Conservation (phyloP, 352 stramenopile species). For the Pythium sukuiense region DNA sequence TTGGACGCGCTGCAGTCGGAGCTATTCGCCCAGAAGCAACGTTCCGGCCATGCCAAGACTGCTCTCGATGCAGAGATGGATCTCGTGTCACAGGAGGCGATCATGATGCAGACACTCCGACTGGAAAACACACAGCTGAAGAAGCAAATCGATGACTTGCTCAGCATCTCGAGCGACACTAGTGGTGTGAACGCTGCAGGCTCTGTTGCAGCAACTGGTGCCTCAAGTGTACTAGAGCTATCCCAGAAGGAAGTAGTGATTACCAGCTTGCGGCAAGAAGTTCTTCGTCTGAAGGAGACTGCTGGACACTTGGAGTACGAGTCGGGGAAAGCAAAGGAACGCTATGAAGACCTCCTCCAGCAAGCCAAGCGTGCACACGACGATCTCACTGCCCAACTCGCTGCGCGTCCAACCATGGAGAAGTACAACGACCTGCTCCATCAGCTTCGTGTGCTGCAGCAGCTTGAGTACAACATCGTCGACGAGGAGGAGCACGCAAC, state of each 20-base stretch:
- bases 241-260: constrained; percentile 60
- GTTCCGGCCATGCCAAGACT: constrained; percentile 54
- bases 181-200: not conserved
- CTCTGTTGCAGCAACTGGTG: not conserved
- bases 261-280: constrained; percentile 51
- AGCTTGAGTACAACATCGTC: constrained; percentile 89
- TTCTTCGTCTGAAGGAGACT: constrained; percentile 57
- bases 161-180: constrained; percentile 30
- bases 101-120: constrained; percentile 72
- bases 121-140: constrained; percentile 86
- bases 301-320: constrained; percentile 25
- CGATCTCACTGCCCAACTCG: constrained; percentile 42
- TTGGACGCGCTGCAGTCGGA: constrained; percentile 92
- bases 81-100: constrained; percentile 82
- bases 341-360: constrained; percentile 36
- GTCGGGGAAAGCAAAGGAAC: constrained; percentile 32
- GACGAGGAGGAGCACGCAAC: constrained; percentile 48
- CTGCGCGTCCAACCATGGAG: constrained; percentile 79
- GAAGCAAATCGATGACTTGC: constrained; percentile 76
- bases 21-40: constrained; percentile 88
- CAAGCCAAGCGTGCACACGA: constrained; percentile 30
- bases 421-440: constrained; percentile 86
- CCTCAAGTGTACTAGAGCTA: constrained; percentile 29
- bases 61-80: constrained; percentile 86
- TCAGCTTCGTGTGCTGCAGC: constrained; percentile 91